These are phyloP conservation scores for Fusarium chlamydosporum DNA, from an alignment of 2,329 filamentous ascomycete species.

Conservation along the genomic window DNA sequence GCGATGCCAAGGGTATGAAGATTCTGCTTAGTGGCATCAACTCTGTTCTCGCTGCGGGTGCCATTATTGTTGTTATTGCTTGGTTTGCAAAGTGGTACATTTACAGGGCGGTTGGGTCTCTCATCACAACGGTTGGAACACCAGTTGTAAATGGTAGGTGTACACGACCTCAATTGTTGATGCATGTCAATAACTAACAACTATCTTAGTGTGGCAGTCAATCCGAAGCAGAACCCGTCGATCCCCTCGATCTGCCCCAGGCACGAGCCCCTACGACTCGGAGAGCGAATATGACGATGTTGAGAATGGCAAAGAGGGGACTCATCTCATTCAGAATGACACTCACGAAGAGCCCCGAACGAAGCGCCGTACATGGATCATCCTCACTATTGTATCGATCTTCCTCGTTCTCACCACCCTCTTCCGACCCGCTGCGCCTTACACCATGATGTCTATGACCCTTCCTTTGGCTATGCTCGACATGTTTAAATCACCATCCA, in stretches of 20 bases:
- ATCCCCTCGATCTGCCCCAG: constrained; percentile 14
- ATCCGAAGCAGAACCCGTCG: constrained; percentile 24
- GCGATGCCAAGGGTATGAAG: constrained; percentile 52
- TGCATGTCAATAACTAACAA: constrained; percentile 10
- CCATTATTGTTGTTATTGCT: constrained; percentile 45
- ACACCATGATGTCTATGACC: constrained; percentile 53
- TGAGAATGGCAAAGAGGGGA: constrained; percentile 37
- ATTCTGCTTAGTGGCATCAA: constrained; percentile 52
- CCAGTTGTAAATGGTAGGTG: constrained; percentile 44
- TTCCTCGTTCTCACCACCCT: constrained; percentile 40
- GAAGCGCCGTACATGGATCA: constrained; percentile 24
- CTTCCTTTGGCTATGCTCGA: constrained; percentile 52
- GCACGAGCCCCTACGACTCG: constrained; percentile 34
- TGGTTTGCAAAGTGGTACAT: constrained; percentile 48
- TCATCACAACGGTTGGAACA: constrained; percentile 42
- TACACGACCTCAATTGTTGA: background rate
- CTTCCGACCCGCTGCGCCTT: constrained; percentile 51
- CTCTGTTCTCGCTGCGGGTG: constrained; percentile 45
- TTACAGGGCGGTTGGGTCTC: constrained; percentile 42
- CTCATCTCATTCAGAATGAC: constrained; percentile 29
- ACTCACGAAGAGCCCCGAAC: constrained; percentile 18
- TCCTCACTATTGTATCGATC: constrained; percentile 5
- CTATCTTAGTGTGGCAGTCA: constrained; percentile 33
- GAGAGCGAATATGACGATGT: constrained; percentile 39
- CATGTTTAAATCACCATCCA: constrained; percentile 44